Conservation (phyloP, 2,329 filamentous ascomycete genomes). For the Xylariaceae sp. region DNA sequence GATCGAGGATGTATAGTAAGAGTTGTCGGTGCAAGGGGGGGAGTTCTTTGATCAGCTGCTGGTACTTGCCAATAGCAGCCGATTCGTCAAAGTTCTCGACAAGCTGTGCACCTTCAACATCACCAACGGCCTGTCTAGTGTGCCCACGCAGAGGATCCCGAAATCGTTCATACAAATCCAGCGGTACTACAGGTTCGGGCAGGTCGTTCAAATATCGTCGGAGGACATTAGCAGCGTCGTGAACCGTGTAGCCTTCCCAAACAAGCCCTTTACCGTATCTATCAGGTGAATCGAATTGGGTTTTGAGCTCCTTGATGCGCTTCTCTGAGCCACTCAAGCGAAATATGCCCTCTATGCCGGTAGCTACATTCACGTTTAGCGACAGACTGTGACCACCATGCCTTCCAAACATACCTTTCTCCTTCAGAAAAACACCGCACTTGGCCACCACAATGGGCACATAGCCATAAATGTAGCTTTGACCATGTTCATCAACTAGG, state of each 20-base stretch:
- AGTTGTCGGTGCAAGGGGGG: constrained; percentile 91
- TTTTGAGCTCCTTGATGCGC: constrained; percentile 94
- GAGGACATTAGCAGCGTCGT: constrained; percentile 95
- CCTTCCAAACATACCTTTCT: constrained; percentile 69
- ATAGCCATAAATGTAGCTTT: constrained; percentile 97
- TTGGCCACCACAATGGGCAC: constrained; percentile 98
- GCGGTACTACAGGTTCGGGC: constrained; percentile 91
- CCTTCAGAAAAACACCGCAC: constrained; percentile 94
- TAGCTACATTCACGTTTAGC: constrained; percentile 56
- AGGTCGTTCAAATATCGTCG: constrained; percentile 94
- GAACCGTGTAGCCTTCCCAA: constrained; percentile 96
- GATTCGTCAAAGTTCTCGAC: constrained; percentile 70
- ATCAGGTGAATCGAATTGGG: constrained; percentile 88
- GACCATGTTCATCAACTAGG: constrained; percentile 83
- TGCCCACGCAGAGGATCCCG: constrained; percentile 71
- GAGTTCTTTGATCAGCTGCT: constrained; percentile 85
- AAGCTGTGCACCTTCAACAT: constrained; percentile 65
- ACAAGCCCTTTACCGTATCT: constrained; percentile 94
- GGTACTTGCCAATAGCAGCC: constrained; percentile 76
- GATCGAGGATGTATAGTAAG: constrained; percentile 89
- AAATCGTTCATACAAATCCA: constrained; percentile 90
- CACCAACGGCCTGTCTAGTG: constrained; percentile 69
- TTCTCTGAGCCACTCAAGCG: constrained; percentile 94
- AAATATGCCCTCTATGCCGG: constrained; percentile 93
- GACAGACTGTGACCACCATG: constrained; percentile 2